Conservation (phyloP, 2,329 filamentous ascomycete genomes). For the Fusarium nodosum region DNA sequence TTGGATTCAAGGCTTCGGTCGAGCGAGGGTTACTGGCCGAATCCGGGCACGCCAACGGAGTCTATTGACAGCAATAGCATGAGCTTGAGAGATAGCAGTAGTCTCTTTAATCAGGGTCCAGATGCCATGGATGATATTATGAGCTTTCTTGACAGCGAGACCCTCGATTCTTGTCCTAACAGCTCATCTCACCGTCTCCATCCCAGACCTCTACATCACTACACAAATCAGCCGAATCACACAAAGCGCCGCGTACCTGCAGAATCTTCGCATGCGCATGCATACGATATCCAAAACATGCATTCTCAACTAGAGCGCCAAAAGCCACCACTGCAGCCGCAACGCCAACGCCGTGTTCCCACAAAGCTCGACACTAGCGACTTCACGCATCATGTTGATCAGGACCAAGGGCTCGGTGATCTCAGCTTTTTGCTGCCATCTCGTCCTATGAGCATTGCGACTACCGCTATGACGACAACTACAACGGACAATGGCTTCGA, state of each 20-base stretch:
- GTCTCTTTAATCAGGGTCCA: conserved; percentile 35
- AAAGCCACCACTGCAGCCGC: conserved; percentile 34
- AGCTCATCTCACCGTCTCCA: conserved; percentile 38
- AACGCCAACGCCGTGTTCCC: conserved; percentile 31
- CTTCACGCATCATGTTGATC: conserved; percentile 19
- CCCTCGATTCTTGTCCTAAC: conserved; percentile 44
- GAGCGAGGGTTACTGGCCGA: conserved; percentile 39
- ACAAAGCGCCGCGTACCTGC: conserved; percentile 33
- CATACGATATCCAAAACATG: conserved; percentile 38
- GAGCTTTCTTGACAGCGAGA: conserved; percentile 50
- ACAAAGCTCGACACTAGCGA: conserved; percentile 32
- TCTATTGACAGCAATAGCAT: conserved; percentile 33
- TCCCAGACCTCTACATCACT: conserved; percentile 42
- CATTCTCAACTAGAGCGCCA: conserved; percentile 35
- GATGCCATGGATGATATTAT: conserved; percentile 44
- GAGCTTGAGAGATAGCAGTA: conserved; percentile 30
- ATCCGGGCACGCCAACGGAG: conserved; percentile 31
- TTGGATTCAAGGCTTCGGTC: conserved; percentile 42
- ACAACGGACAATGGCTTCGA: conserved; percentile 22
- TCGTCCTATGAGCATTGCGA: conserved; percentile 45
- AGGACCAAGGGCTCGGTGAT: conserved; percentile 36
- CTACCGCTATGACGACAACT: conserved; percentile 38
- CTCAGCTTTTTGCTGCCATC: conserved; percentile 46
- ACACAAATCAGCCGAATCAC: conserved; percentile 30
- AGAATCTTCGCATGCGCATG: conserved; percentile 38